phyloP scores from a whole-genome alignment of 495 filamentous ascomycete species.

The Neurospora sp. region DNA sequence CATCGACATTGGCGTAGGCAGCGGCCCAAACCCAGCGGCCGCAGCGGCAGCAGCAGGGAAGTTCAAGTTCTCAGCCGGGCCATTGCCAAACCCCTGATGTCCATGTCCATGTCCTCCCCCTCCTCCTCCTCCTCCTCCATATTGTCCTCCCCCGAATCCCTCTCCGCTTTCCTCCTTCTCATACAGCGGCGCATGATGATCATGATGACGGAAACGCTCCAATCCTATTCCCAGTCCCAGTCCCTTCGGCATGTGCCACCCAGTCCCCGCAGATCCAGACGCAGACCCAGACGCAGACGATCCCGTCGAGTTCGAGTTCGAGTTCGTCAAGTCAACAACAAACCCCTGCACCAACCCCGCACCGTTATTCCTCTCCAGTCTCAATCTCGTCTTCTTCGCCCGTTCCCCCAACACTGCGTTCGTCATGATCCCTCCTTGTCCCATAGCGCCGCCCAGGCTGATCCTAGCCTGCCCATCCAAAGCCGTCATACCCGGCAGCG shows the following conservation, averaged over 20 bases:
- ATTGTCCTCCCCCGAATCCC: neutral
- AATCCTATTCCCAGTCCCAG: neutral
- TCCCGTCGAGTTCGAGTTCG: neutral
- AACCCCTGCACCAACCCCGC: neutral
- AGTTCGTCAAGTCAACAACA: neutral
- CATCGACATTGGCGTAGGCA: neutral
- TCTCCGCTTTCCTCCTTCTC: neutral
- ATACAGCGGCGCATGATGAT: neutral
- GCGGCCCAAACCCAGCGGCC: neutral
- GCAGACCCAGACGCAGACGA: neutral
- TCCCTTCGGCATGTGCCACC: neutral
- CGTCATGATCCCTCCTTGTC: neutral
- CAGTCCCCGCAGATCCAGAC: neutral
- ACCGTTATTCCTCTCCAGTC: neutral
- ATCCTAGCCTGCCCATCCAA: neutral
- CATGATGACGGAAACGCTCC: neutral
- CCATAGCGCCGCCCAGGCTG: neutral
- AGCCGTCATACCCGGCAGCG: conserved; percentile 3
- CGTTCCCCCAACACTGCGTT: neutral
- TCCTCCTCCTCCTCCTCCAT: neutral
- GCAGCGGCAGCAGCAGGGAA: neutral
- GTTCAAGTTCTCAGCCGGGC: neutral
- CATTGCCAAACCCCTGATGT: neutral
- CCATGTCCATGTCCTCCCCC: neutral
- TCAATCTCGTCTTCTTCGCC: neutral